A percentile compares a stretch with the other conserved stretches of the same genome.
phyloP scores from a whole-genome alignment of 768 basidiomycete species.

The Dictyophora rubrovolvata region DNA sequence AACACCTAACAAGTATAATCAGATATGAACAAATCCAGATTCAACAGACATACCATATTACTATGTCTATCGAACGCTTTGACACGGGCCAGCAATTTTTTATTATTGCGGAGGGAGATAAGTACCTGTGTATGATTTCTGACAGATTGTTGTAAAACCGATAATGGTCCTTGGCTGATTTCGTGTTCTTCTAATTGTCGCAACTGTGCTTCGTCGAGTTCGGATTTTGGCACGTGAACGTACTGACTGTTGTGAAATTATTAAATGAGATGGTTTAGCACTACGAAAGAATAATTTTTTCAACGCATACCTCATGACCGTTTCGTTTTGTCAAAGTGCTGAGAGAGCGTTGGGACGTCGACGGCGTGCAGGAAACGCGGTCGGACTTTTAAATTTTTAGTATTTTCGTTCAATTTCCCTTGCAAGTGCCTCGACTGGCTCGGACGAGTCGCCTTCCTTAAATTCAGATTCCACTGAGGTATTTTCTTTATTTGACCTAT shows the following conservation, averaged over 20 bases:
- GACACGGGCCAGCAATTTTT: slow-evolving; percentile 89
- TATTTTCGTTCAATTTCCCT: not conserved
- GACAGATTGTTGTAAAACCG: slow-evolving; percentile 93
- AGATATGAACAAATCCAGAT: not conserved
- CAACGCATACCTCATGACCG: slow-evolving; percentile 22
- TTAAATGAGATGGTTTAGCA: not conserved
- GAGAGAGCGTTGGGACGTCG: no score
- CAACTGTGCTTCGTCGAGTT: slow-evolving; percentile 93
- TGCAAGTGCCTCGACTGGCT: not conserved
- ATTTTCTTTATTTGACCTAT: slow-evolving; percentile 32
- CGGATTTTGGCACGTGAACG: slow-evolving; percentile 92
- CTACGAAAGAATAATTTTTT: not conserved
- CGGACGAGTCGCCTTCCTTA: not conserved
- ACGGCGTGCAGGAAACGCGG: no score
- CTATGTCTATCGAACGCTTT: slow-evolving; percentile 99
- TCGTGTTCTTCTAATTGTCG: slow-evolving; percentile 96
- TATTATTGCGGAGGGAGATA: slow-evolving; percentile 95
- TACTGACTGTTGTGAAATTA: slow-evolving; percentile 61
- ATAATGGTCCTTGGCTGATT: slow-evolving; percentile 95
- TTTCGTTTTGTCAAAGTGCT: no score
- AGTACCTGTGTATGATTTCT: slow-evolving; percentile 96
- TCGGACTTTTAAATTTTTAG: slow-evolving; percentile 7
- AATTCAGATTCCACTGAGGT: not conserved
- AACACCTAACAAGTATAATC: slow-evolving; percentile 50
- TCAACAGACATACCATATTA: slow-evolving; percentile 70